Evolutionary conservation across 345 rosid species (phyloP), one percentile per base, ranked within the genome.

Genomic region (Hirschfeldia incana): DNA sequence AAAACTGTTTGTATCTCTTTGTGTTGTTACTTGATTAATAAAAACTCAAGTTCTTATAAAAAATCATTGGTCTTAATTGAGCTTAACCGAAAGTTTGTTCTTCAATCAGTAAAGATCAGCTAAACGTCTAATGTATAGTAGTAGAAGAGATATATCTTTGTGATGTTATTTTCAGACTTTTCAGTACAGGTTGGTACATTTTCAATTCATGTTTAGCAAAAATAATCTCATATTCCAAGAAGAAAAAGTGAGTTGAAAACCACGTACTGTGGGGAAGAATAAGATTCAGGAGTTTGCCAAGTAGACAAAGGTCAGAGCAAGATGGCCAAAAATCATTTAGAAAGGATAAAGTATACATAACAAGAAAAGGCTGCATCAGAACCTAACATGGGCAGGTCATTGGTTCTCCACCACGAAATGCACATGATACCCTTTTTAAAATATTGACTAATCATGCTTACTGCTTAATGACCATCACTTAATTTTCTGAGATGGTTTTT

Each of bases 371-470:
- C 67, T 53, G 7, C 70, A 74, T 37, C 13, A 76, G 77, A 73
- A 69, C 60, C 59, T 44, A 75, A 75, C 73, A 75, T 70, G 79
- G 83, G 73, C 74, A 79, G 69, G 76, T 77, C 83, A 82, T 82
- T 80, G 86, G 87, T 81, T 80, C 66, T 64, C 67, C 78, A 78
- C 66, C 73, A 78, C 85, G 77, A 67, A 53, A 72, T 71, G 89
- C 90, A 84, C 87, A 83, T 81, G 87, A 70, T 76, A 71, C 17
- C 39, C 60, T 5, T 53, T 75, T 69, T 39, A 70, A 21, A 21
- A 74, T 63, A 74, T 64, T 63, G 44, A 21, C 72, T 73, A 78
- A 78, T 42, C 72, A 79, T 73, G 65, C 74, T 75, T 75, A 75
- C 26, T 80, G 55, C 74, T 75, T 75, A 80, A 32, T 75, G 67